phyloP scores from a whole-genome alignment of 179 eudicot genomes.

The Beta macrorhiza region DNA sequence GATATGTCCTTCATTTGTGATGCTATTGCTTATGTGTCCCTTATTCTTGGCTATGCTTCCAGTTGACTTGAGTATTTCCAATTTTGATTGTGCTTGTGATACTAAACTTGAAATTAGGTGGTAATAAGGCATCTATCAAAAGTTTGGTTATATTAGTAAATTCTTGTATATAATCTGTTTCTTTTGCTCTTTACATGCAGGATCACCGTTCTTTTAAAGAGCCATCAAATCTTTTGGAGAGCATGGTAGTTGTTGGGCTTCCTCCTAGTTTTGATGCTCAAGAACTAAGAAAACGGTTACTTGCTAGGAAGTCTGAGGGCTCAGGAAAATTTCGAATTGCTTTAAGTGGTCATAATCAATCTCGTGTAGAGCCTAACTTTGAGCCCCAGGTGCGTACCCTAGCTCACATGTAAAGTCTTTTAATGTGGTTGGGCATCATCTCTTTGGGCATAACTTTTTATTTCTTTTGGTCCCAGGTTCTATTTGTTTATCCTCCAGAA shows the following conservation, averaged over 20 bases:
- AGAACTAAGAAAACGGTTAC: slow-evolving; percentile 56
- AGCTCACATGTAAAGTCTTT: not conserved
- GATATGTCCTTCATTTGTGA: not conserved
- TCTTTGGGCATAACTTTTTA: slow-evolving; percentile 12
- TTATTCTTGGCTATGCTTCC: not conserved
- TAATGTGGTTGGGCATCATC: slow-evolving; percentile 7
- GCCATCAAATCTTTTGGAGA: slow-evolving; percentile 89
- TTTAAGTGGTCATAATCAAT: slow-evolving; percentile 59
- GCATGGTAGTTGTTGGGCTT: slow-evolving; percentile 97
- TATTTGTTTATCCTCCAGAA: slow-evolving; percentile 95
- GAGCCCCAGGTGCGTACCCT: slow-evolving; percentile 80
- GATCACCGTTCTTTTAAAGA: slow-evolving; percentile 70
- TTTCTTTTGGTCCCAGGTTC: slow-evolving; percentile 57
- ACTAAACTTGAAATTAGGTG: slow-evolving; percentile 7
- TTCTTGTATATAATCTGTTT: not conserved
- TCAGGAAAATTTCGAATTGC: slow-evolving; percentile 69
- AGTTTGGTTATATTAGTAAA: not conserved
- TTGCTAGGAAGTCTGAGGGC: slow-evolving; percentile 70
- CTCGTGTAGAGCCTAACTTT: slow-evolving; percentile 70
- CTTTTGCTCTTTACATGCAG: slow-evolving; percentile 36
- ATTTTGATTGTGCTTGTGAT: not conserved
- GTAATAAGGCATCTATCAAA: not conserved
- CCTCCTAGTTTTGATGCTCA: slow-evolving; percentile 82
- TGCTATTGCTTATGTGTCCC: not conserved
- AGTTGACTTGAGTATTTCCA: not conserved